Evolutionary conservation across 176 grass and related monocot genomes (phyloP), one percentile per base, ranked within the genome.

Genomic region (Phyllostachys edulis): DNA sequence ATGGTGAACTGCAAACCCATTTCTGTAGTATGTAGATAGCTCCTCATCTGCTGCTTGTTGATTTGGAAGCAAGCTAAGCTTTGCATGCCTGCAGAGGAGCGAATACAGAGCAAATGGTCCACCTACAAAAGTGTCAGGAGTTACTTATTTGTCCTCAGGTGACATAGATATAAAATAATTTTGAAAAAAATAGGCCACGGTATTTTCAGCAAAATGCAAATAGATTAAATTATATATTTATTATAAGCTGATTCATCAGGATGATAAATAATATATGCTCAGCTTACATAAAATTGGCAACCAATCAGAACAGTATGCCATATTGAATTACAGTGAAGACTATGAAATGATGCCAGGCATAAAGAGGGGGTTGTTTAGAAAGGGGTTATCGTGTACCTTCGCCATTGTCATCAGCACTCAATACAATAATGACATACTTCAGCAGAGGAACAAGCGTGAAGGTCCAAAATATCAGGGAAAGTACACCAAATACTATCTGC

Each of bases 31-130:
- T 72, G 93, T 89, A 8, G 96, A 94, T 49, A 99, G 88, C 65
- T 99, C 96, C 81, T 99, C 96, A 84, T 99, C 96, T 1, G 91
- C 96, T 70, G 96, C 90, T 87, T 99, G 96, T 82, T 99, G 96
- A 80, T 99, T 99, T 39, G 96, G 93, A 75, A 99, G 88, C 61
- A 99, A 83, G 65, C 96, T 96, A 68, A 99, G 82, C 49, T 94
- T 99, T 78, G 93, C 90, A 87, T 99, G 96, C 90, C 96, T 91
- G 74, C 96, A 99, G 76, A 99, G 93, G 39, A 99, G 84, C 0
- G 96, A 99, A 81, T 99, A 99, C 39, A 99, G 47, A 70, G 96
- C 96, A 86, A 99, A 99, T 81, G 93, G 90, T 77, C 96, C 96
- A 80, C 96, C 96, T 99, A 74, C 78, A 89, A 82, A 86, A 88